phyloP scores from a whole-genome alignment of 2,329 filamentous ascomycete genomes.

The Pseudocercospora vitis region DNA sequence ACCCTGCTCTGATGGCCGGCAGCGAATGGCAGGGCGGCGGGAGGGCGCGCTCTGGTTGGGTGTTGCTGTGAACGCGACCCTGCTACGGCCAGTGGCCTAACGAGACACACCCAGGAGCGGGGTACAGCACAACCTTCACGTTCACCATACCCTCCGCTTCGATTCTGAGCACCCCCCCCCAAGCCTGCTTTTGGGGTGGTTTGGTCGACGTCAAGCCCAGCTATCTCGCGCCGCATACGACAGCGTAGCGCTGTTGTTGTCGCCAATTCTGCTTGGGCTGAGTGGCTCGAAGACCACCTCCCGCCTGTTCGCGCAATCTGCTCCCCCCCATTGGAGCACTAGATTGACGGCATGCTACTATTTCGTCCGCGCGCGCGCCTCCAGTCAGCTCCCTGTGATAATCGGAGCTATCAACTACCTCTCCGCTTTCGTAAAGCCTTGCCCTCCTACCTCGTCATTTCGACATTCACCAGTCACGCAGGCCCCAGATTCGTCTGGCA shows the following conservation, averaged over 20 bases:
- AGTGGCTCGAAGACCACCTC: conserved; percentile 10
- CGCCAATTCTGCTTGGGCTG: conserved; percentile 6
- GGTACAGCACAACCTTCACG: conserved; percentile 14
- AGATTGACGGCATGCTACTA: conserved; percentile 22
- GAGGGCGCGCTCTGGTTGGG: conserved; percentile 9
- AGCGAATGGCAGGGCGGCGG: conserved; percentile 14
- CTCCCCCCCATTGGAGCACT: conserved; percentile 14
- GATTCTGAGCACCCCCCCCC: conserved; percentile 13
- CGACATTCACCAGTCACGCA: conserved; percentile 19
- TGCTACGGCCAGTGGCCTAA: conserved; percentile 6
- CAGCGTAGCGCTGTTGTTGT: conserved; percentile 15
- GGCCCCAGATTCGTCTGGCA: conserved; percentile 8
- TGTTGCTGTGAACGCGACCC: conserved; percentile 4
- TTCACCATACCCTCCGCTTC: conserved; percentile 17
- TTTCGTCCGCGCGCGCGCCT: conserved; percentile 22
- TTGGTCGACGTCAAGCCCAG: conserved; percentile 25
- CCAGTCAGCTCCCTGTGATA: conserved; percentile 26
- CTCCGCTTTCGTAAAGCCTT: conserved; percentile 30
- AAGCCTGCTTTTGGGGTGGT: conserved; percentile 23
- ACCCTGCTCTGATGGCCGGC: conserved; percentile 13
- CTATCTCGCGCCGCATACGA: conserved; percentile 27
- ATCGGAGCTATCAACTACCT: conserved; percentile 26
- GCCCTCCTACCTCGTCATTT: conserved; percentile 27
- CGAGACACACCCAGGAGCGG: conserved; percentile 13
- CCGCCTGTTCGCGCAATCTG: conserved; percentile 18